Percentiles rank a stretch among this genome's conserved stretches.
Evolutionary conservation across 257 asterid genomes (phyloP).

Genomic region (Solanum appendiculatum): DNA sequence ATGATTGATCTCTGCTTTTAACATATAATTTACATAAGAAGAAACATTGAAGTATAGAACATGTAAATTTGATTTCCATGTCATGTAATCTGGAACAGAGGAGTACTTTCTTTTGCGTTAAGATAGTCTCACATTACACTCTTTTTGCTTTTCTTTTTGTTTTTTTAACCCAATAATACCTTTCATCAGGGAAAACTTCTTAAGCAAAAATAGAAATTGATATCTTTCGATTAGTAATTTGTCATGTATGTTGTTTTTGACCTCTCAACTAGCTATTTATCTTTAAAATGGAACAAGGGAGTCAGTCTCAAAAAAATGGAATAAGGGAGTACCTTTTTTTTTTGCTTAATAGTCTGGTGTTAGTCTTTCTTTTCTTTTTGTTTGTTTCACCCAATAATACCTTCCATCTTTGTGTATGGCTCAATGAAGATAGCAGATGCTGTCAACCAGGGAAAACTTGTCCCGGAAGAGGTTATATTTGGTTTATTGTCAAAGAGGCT

Average conservation of each 20-base stretch:
- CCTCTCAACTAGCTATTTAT: neutral
- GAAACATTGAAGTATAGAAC: neutral
- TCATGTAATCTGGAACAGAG: neutral
- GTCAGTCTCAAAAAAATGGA: neutral
- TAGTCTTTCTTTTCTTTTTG: neutral
- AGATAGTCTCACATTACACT: neutral
- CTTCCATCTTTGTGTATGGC: neutral
- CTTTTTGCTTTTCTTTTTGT: neutral
- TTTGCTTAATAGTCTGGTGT: neutral
- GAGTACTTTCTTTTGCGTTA: neutral
- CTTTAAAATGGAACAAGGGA: neutral
- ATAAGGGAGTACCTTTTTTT: neutral
- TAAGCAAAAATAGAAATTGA: too few relatives aligned
- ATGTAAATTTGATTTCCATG: constrained; percentile 14
- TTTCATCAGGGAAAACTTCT: too few relatives aligned
- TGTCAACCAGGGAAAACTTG: constrained; percentile 67
- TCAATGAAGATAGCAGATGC: constrained; percentile 53
- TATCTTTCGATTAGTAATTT: neutral
- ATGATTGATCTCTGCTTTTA: neutral
- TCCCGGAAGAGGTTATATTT: constrained; percentile 73
- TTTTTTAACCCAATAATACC: neutral
- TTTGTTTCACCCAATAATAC: neutral
- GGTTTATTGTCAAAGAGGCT: constrained; percentile 76
- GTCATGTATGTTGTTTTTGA: neutral
- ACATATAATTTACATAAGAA: neutral